phyloP scores from a whole-genome alignment of 179 eudicot species.

The Silene noctiflora region DNA sequence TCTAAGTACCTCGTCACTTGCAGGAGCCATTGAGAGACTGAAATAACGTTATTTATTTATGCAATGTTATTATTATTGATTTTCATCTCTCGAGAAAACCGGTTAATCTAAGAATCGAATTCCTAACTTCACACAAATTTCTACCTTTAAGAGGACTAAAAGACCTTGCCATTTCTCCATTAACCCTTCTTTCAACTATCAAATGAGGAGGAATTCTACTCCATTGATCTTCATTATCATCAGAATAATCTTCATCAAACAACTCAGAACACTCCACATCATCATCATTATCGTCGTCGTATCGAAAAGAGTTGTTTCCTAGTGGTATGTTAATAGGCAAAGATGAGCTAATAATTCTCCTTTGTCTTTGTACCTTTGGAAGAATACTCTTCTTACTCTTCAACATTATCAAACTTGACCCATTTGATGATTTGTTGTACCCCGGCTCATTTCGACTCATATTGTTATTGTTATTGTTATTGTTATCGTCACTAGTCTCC shows the following conservation, averaged over 20 bases:
- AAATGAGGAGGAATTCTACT: conserved; percentile 30
- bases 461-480: background rate
- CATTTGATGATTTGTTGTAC: background rate
- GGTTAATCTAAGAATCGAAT: conserved; percentile 30
- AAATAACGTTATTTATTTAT: background rate
- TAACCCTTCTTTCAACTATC: conserved; percentile 27
- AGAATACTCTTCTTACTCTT: conserved; percentile 3
- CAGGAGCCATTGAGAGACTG: too few species aligned
- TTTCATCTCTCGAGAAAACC: conserved; percentile 35
- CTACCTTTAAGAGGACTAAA: conserved; percentile 36
- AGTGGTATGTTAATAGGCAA: conserved; percentile 15
- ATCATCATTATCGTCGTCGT: background rate
- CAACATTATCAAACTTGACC: conserved; percentile 1
- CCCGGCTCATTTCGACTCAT: background rate
- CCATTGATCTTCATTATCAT: conserved; percentile 10
- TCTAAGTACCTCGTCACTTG: too few species aligned
- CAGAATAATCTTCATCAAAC: conserved; percentile 10
- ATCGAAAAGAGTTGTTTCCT: background rate
- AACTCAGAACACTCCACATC: conserved; percentile 4
- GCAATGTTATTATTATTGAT: too few species aligned
- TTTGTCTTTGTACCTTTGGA: conserved; percentile 1
- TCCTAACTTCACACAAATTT: conserved; percentile 30
- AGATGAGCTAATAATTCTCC: conserved; percentile 9
- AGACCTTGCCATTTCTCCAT: conserved; percentile 34
- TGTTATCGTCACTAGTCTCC: background rate